Conservation (phyloP, 306 rosid species). For the Quercus agrifolia region DNA sequence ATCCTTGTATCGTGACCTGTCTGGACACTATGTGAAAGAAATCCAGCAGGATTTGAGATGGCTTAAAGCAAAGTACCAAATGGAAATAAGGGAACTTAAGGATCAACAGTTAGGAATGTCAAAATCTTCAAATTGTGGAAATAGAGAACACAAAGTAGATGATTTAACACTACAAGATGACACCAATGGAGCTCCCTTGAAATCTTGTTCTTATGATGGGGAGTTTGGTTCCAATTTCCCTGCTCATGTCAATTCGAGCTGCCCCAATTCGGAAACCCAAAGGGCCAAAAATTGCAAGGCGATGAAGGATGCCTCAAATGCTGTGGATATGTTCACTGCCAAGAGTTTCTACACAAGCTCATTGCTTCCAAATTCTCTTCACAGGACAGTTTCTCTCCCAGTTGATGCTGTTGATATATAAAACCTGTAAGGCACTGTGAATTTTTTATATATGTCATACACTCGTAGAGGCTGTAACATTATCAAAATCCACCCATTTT, state of each 20-base stretch:
- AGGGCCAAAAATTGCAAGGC: constrained; percentile 47
- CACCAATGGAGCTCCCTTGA: constrained; percentile 22
- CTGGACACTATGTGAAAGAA: constrained; percentile 38
- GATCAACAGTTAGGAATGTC: constrained; percentile 44
- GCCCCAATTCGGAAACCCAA: constrained; percentile 42
- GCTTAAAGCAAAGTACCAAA: constrained; percentile 71
- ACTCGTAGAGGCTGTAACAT: constrained; percentile 27
- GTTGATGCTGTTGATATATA: constrained; percentile 74
- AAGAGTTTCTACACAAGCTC: constrained; percentile 39
- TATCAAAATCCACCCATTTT: constrained; percentile 18
- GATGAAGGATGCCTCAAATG: constrained; percentile 27
- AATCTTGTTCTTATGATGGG: constrained; percentile 19
- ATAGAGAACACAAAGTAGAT: constrained; percentile 31
- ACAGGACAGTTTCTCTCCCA: constrained; percentile 74
- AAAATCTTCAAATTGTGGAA: constrained; percentile 28
- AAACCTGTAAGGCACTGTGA: constrained; percentile 30
- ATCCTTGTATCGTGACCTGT: constrained; percentile 29
- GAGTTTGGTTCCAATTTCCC: constrained; percentile 22
- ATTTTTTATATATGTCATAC: constrained; percentile 39
- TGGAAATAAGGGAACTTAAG: constrained; percentile 48
- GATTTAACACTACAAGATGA: constrained; percentile 20
- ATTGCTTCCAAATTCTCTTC: constrained; percentile 52
- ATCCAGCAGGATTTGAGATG: constrained; percentile 63
- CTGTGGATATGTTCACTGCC: constrained; percentile 23
- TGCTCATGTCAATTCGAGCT: constrained; percentile 32